phyloP scores from a whole-genome alignment of 2,329 filamentous ascomycete genomes.

The Trichoderma gracile region DNA sequence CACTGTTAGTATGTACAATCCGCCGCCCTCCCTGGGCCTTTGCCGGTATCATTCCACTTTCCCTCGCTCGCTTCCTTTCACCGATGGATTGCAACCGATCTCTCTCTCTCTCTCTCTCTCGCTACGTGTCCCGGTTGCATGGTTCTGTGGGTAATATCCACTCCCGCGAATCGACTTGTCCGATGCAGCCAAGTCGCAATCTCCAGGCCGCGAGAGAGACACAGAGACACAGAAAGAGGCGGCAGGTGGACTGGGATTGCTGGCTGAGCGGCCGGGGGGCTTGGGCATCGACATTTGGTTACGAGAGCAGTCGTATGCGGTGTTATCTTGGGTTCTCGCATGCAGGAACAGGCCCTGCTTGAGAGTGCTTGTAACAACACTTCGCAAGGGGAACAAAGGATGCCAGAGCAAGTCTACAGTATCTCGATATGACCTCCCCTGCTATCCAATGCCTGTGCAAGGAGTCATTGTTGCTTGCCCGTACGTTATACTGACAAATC shows the following conservation, averaged over 20 bases:
- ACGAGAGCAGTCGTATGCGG: too few species aligned
- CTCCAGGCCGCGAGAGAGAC: not conserved
- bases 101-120: not conserved
- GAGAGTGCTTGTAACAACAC: too few species aligned
- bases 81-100: conserved; percentile 15
- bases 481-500: too few species aligned
- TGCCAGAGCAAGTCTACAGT: too few species aligned
- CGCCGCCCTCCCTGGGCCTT: not conserved
- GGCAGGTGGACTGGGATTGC: not conserved
- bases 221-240: not conserved
- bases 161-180: conserved; percentile 20
- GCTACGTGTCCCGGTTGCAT: not conserved
- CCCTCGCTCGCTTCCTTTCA: not conserved
- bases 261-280: not conserved
- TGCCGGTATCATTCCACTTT: not conserved
- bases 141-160: conserved; percentile 2
- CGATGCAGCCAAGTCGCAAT: not conserved
- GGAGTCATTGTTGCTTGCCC: too few species aligned
- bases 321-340: too few species aligned
- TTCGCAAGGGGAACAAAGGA: too few species aligned
- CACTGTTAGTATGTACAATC: not conserved
- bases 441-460: too few species aligned
- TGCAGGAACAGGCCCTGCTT: too few species aligned
- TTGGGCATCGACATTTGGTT: not conserved
- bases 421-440: too few species aligned